Evolutionary conservation across 2,329 filamentous ascomycete species (phyloP), one percentile per base, ranked within the genome.

Genomic region (Neonectria ditissima): DNA sequence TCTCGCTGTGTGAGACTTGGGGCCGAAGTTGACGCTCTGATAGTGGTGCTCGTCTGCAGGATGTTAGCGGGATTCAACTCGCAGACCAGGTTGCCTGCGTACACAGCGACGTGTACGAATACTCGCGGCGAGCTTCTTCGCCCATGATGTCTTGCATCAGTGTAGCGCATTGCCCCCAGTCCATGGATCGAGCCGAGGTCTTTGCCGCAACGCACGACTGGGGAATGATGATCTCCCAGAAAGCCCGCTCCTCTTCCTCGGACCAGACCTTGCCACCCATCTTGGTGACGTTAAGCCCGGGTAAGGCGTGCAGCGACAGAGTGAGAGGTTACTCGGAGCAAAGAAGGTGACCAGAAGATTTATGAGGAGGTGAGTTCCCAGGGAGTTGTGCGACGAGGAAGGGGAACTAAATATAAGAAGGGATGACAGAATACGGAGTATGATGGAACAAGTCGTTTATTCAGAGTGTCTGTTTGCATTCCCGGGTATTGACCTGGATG

Each of bases 191-290:
- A 16, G 66, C 53, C 5, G 55, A 32, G 6, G 66, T 62, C 30
- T 70, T 70, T 5, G 73, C 70, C 32, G 74, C 72, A 55, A 78
- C 80, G 2, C 75, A 71, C 0, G 81, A 83, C 7, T 73, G 69
- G 1, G 79, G 76, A 1, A 84, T 69, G 26, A 80, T 71, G 3
- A 67, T 65, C 9, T 73, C 73, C 85, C 85, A 87, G 69, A 86
- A 87, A 65, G 81, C 74, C 1, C 69, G 59, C 72, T 87, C 85
- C 64, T 87, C 85, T 1, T 79, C 73, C 0, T 61, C 61, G 0
- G 82, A 80, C 85, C 85, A 87, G 5, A 80, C 74, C 65, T 81
- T 85, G 24, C 84, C 84, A 5, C 81, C 83, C 84, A 87, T 86
- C 24, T 26, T 79, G 50, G 20, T 30, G 37, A 26, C 24, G 9